Percentiles rank a stretch among this genome's conserved stretches.
Evolutionary conservation across 352 stramenopile genomes (phyloP).

Genomic region (Phytophthora pisi): DNA sequence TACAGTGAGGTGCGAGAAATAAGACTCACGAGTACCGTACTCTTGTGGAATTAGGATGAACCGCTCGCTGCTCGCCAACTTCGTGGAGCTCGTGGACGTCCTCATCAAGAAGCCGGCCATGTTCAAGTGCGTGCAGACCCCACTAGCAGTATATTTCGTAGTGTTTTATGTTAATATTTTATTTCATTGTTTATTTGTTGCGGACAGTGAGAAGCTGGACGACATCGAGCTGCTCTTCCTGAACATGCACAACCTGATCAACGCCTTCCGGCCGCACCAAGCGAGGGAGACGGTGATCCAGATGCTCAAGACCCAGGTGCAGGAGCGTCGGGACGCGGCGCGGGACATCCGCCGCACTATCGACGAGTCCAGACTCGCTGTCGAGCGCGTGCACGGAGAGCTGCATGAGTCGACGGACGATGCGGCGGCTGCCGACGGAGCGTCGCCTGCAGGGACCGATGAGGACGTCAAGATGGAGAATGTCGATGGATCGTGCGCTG

Average conservation of each 20-base stretch:
- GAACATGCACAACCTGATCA: conserved; percentile 92
- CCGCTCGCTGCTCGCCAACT: conserved; percentile 83
- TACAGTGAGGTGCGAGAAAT: neutral
- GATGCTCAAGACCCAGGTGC: conserved; percentile 82
- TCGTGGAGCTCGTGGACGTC: conserved; percentile 83
- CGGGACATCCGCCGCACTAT: conserved; percentile 81
- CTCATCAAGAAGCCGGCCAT: conserved; percentile 78
- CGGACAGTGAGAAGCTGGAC: conserved; percentile 76
- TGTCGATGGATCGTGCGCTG: conserved; percentile 17
- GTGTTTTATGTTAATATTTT: conserved; percentile 4
- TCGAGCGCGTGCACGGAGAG: conserved; percentile 66
- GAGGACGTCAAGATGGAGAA: conserved; percentile 70
- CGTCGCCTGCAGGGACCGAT: conserved; percentile 15
- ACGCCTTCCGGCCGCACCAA: conserved; percentile 85
- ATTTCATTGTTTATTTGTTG: conserved; percentile 2
- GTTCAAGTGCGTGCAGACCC: conserved; percentile 69
- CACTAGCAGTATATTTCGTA: neutral
- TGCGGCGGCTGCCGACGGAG: conserved; percentile 20
- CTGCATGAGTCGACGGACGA: conserved; percentile 65
- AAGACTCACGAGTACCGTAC: neutral
- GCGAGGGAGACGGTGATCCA: conserved; percentile 85
- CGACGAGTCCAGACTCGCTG: conserved; percentile 62
- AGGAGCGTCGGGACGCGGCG: conserved; percentile 71
- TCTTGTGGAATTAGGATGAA: conserved; percentile 58
- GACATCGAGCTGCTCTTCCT: conserved; percentile 88